These are phyloP conservation scores for Coemansia sp. DNA, from an alignment of 371 early-diverging fungal species.

Conservation along the genomic window DNA sequence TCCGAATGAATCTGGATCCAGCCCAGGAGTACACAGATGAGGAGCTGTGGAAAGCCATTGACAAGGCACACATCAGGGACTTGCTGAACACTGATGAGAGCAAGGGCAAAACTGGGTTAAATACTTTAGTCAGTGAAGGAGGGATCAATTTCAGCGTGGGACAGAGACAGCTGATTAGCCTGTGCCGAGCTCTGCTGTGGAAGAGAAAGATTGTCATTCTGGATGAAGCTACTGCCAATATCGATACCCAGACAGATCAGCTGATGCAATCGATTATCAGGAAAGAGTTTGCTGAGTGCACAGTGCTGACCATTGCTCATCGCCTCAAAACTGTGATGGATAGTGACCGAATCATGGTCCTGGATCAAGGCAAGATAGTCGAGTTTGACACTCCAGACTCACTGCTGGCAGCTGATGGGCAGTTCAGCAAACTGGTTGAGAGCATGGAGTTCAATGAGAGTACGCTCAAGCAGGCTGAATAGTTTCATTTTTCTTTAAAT, in stretches of 20 bases:
- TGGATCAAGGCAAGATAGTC: constrained; percentile 69
- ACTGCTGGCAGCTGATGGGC: constrained; percentile 50
- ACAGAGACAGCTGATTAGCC: constrained; percentile 56
- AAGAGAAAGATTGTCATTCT: constrained; percentile 42
- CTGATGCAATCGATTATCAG: constrained; percentile 88
- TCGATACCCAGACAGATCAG: constrained; percentile 59
- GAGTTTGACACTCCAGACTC: constrained; percentile 75
- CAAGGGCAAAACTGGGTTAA: constrained; percentile 45
- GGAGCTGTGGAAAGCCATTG: constrained; percentile 47
- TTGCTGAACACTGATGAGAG: constrained; percentile 19
- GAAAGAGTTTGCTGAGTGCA: constrained; percentile 75
- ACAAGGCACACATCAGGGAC: too few relatives aligned
- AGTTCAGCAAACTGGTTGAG: constrained; percentile 9
- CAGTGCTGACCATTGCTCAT: constrained; percentile 86
- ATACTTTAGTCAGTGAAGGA: constrained; percentile 50
- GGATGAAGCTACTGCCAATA: constrained; percentile 65
- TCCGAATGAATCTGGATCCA: constrained; percentile 58
- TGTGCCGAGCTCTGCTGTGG: constrained; percentile 54
- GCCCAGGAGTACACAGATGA: constrained; percentile 53
- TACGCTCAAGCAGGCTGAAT: too few relatives aligned
- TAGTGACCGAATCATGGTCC: constrained; percentile 68
- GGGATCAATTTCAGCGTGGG: constrained; percentile 63
- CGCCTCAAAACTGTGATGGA: too few relatives aligned
- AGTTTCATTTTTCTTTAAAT: too few relatives aligned
- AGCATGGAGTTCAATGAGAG: constrained; percentile 7